Base-by-base conservation (phyloP, 192 early-diverging fungal species). In the Borealophlyctis nickersoniae region DNA sequence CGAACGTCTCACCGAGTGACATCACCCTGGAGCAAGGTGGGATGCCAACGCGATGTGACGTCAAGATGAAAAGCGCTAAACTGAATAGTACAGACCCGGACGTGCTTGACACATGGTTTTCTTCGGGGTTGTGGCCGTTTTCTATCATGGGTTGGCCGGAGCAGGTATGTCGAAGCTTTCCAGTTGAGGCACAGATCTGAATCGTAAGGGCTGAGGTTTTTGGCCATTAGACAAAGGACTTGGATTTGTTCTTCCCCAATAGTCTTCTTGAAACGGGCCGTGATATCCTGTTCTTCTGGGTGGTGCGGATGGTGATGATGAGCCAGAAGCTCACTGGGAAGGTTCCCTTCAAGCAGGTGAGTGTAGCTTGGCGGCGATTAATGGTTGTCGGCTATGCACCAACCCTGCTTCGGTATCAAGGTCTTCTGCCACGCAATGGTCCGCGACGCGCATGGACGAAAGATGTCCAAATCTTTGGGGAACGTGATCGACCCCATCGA, bases 201-300 rank as follows among this genome's bases (percentile, higher is more conserved):
- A 19, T n/a, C n/a, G 19, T 45, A 45, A 7, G 7, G 7, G 19
- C 39, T 13, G 39, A 45, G 19, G 39, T 7, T 13, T 13, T 45
- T 7, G 7, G 19, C 19, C 39, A 19, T 4, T 45, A 86, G 77
- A 97, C 93, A 1, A 72, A 76, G 0, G 95, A 99, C 72, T 76
- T 93, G 57, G 65, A 86, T 51, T 80, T 76, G 50, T 98, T 92
- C 80, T 99, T 93, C 73, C 97, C 97, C 4, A 91, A 92, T 52
- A 76, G 85, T 2, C 66, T 99, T 27, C 80, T 99, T 27, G 97
- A 99, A 79, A 99, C 95, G 63, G 97, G 97, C 13, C 91, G 91
- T 89, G 97, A 99, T 77, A 99, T 99, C 75, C 71, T 99, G 62
- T 98, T 98, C 88, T 98, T 96, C 87, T 99, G 97, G 97, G 94